phyloP scores from a whole-genome alignment of 2,329 filamentous ascomycete species.

The Eurotiales sp. region DNA sequence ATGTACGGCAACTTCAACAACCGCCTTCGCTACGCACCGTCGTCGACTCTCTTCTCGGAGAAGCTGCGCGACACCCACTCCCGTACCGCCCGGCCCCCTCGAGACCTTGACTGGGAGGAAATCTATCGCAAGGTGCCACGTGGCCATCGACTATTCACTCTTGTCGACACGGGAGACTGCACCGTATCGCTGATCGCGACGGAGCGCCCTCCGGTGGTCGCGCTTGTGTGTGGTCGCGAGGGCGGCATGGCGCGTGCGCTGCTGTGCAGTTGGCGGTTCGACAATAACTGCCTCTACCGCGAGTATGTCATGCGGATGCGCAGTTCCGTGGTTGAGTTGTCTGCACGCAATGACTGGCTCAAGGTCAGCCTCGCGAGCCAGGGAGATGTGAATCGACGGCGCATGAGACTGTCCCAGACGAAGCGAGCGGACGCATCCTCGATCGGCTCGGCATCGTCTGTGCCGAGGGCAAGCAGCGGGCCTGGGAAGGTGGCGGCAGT shows the following conservation, averaged over 20 bases:
- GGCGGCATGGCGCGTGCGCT: conserved; percentile 30
- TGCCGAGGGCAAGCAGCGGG: background rate
- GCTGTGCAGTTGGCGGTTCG: conserved; percentile 23
- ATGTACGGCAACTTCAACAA: conserved; percentile 18
- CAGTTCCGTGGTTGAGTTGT: conserved; percentile 16
- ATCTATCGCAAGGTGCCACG: conserved; percentile 11
- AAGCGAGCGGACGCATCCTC: no score
- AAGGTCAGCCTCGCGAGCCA: conserved; percentile 19
- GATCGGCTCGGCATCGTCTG: background rate
- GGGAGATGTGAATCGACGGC: conserved; percentile 1
- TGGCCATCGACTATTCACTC: conserved; percentile 26
- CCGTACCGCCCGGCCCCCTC: conserved; percentile 10
- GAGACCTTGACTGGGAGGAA: background rate
- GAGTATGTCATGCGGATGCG: conserved; percentile 19
- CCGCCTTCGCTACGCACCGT: conserved; percentile 16
- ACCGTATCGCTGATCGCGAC: conserved; percentile 29
- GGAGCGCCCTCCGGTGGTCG: conserved; percentile 26
- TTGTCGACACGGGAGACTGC: conserved; percentile 30
- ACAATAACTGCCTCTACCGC: conserved; percentile 17
- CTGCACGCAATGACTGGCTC: conserved; percentile 16
- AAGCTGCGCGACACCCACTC: conserved; percentile 7
- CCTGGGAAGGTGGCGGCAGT: no score
- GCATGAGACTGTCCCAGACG: background rate
- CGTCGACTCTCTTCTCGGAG: conserved; percentile 16
- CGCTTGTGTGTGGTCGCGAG: conserved; percentile 27